Evolutionary conservation across 352 stramenopile species (phyloP), one percentile per base, ranked within the genome.

Genomic region (Plasmopara viticola): DNA sequence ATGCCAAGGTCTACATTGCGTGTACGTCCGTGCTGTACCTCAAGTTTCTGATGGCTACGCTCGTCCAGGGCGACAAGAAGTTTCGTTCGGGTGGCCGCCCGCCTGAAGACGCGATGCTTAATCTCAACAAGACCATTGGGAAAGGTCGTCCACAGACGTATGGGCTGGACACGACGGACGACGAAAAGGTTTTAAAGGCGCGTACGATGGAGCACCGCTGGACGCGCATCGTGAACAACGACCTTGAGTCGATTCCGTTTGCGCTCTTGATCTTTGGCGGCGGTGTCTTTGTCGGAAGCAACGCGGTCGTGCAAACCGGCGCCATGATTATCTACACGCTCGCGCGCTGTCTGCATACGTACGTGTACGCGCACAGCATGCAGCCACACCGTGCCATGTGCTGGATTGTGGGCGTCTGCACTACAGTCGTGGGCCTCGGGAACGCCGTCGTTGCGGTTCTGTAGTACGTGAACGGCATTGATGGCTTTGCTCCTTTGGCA

Each of bases 11-110:
- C 9, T 85, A 77, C 51, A 64, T 82, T n/a, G 64, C 77, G 15
- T 88, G 74, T 64, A 62, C 51, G 12, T 61, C 64, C 5, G 48
- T 86, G 47, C 74, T 90, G 40, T 90, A 80, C 61, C n/a, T 74
- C 60, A 90, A 90, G 67, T 87, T 84, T 54, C 45, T 87, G 37
- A 44, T 72, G 5, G 60, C 65, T 4, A 71, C 73, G 28, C 39
- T 48, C 12, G 56, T 86, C 14, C 70, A 87, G 46, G 73, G 56
- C 8, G 52, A 41, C 51, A 84, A 83, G 58, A 84, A 66, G 25
- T 85, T 87, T 48, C 43, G 53, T 9, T 61, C 71, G n/a, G 76
- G 73, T 30, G 60, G 54, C 10, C 72, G 72, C 10, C 66, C 74
- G 10, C 73, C 76, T 31, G 76, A 87, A 53, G 76, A 85, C 53